phyloP scores from a whole-genome alignment of 2,329 filamentous ascomycete species.

The Fusarium caatingaense region DNA sequence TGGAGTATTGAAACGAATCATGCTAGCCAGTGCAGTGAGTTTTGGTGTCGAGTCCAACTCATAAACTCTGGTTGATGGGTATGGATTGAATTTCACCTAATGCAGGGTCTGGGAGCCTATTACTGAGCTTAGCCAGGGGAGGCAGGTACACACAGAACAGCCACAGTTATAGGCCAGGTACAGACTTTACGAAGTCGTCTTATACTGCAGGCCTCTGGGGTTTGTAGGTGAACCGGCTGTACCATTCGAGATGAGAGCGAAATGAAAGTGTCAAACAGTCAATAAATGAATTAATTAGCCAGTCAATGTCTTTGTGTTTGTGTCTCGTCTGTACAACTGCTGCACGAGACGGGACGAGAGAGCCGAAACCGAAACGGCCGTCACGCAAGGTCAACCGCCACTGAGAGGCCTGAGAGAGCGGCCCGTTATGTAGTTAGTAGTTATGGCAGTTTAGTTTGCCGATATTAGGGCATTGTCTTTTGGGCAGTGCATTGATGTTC shows the following conservation, averaged over 20 bases:
- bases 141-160: slow-evolving; percentile 15
- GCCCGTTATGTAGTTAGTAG: slow-evolving; percentile 1
- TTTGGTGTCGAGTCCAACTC: not conserved
- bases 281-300: not conserved
- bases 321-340: slow-evolving; percentile 6
- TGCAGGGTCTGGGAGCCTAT: slow-evolving; percentile 19
- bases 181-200: not conserved
- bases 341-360: slow-evolving; percentile 26
- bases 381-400: slow-evolving; percentile 19
- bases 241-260: slow-evolving; percentile 26
- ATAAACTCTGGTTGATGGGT: not conserved
- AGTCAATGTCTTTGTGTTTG: not conserved
- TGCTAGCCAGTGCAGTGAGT: not conserved
- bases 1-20: not conserved
- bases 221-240: slow-evolving; percentile 25
- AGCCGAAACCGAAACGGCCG: slow-evolving; percentile 17
- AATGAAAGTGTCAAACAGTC: slow-evolving; percentile 8
- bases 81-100: slow-evolving; percentile 7
- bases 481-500: slow-evolving; percentile 2
- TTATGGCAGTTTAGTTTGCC: not conserved
- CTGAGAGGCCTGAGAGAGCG: slow-evolving; percentile 17
- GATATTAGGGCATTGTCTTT: not conserved
- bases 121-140: slow-evolving; percentile 1
- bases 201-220: not conserved
- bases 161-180: slow-evolving; percentile 17